Percentiles rank a stretch among this genome's conserved stretches.
Conservation (phyloP, 2,329 filamentous ascomycete genomes). For the Trichophyton schoenleinii region DNA sequence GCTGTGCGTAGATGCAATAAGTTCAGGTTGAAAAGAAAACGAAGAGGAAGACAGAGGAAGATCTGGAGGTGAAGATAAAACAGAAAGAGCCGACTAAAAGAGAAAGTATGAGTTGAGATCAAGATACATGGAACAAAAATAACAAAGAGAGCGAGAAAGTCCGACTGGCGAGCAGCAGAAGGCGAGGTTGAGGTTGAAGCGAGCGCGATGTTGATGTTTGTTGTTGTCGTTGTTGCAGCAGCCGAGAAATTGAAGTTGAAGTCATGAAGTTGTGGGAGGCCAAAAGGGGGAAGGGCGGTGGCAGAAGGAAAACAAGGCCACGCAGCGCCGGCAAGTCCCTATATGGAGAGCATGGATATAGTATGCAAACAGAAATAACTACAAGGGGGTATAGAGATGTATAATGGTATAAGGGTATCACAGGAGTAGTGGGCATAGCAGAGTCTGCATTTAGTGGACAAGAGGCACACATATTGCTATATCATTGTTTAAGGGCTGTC, state of each 20-base stretch:
- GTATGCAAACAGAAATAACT: neutral
- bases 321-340: neutral
- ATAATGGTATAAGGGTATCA: neutral
- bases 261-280: neutral
- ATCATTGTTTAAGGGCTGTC: neutral
- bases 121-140: constrained; percentile 4
- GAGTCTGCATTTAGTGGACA: neutral
- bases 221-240: constrained; percentile 9
- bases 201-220: constrained; percentile 9
- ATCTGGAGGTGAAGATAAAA: neutral
- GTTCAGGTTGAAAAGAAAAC: neutral
- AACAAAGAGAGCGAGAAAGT: constrained; percentile 2
- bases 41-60: neutral
- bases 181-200: constrained; percentile 3
- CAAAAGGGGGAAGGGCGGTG: constrained; percentile 3
- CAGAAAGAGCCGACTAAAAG: constrained; percentile 4
- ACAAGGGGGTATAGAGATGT: neutral
- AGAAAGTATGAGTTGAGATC: constrained; percentile 4
- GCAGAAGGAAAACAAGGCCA: constrained; percentile 3
- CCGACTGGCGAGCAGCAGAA: constrained; percentile 5
- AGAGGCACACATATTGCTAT: neutral
- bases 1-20: constrained; percentile 4
- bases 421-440: neutral
- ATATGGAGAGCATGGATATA: neutral
- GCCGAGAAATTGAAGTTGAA: constrained; percentile 12